phyloP scores from a whole-genome alignment of 2,329 filamentous ascomycete species.

The Dissoconium aciculare region DNA sequence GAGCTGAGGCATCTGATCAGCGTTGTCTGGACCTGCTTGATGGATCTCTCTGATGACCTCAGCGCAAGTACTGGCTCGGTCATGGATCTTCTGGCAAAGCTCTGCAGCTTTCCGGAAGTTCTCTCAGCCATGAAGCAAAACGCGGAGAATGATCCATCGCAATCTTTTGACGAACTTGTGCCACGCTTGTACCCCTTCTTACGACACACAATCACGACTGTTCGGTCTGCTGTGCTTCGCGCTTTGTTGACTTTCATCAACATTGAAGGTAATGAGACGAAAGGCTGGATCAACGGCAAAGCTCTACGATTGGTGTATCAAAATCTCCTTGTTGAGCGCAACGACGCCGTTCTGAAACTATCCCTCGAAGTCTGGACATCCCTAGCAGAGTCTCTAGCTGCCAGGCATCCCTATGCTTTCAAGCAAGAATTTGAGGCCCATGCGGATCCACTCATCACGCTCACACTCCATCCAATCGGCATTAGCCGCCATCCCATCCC shows the following conservation, averaged over 20 bases:
- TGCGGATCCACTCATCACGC: slow-evolving; percentile 64
- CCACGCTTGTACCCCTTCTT: slow-evolving; percentile 91
- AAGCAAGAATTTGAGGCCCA: slow-evolving; percentile 60
- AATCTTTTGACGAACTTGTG: slow-evolving; percentile 83
- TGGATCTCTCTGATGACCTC: slow-evolving; percentile 89
- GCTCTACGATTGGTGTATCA: slow-evolving; percentile 83
- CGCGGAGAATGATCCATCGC: slow-evolving; percentile 64
- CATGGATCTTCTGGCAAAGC: slow-evolving; percentile 91
- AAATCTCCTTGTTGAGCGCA: slow-evolving; percentile 85
- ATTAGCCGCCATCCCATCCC: slow-evolving; percentile 80
- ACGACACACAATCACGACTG: slow-evolving; percentile 90
- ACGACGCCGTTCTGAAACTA: slow-evolving; percentile 63
- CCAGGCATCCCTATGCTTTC: slow-evolving; percentile 46
- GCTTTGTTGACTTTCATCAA: slow-evolving; percentile 86
- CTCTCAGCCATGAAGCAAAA: slow-evolving; percentile 87
- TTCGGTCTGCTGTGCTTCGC: slow-evolving; percentile 82
- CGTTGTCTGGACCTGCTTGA: slow-evolving; percentile 95
- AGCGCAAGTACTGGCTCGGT: slow-evolving; percentile 96
- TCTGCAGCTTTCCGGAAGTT: slow-evolving; percentile 88
- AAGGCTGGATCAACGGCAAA: slow-evolving; percentile 84
- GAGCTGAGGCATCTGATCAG: slow-evolving; percentile 71
- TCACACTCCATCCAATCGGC: slow-evolving; percentile 82
- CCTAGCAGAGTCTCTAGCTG: slow-evolving; percentile 52
- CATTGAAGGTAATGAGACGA: slow-evolving; percentile 62
- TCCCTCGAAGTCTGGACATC: slow-evolving; percentile 81